Percentiles rank a stretch among this genome's conserved stretches.
Evolutionary conservation across 441 rosid genomes (phyloP).

Genomic region (Cnidoscolus chayamansa): DNA sequence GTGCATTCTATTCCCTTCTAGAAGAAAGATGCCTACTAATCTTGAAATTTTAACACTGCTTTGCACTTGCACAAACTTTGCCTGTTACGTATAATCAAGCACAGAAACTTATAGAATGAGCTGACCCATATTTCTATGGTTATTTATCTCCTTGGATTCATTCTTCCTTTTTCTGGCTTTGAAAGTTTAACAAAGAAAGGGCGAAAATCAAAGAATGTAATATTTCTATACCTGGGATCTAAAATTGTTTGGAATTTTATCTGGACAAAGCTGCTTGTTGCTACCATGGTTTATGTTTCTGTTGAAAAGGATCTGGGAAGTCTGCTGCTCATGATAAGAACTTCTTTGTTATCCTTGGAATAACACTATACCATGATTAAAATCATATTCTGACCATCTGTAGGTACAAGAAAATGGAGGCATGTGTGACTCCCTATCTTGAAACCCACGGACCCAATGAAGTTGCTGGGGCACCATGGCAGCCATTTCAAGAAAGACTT

Average conservation of each 20-base stretch:
- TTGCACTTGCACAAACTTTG: neutral
- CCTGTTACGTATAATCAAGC: neutral
- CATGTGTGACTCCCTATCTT: conserved; percentile 67
- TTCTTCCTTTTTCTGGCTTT: neutral
- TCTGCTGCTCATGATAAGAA: neutral
- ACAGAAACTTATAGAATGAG: neutral
- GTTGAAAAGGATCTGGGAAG: neutral
- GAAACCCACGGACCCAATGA: conserved; percentile 40
- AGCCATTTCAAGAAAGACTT: conserved; percentile 77
- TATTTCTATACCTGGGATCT: no score
- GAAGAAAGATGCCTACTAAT: neutral
- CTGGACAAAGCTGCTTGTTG: no score
- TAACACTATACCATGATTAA: neutral
- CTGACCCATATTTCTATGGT: neutral
- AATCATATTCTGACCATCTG: conserved; percentile 4
- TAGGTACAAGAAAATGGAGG: conserved; percentile 73
- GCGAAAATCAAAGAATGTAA: no score
- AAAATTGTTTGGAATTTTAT: no score
- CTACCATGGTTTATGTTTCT: neutral
- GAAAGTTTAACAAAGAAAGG: no score
- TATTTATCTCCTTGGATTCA: neutral
- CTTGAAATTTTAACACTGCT: neutral
- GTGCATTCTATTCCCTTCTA: neutral
- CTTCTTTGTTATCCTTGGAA: neutral
- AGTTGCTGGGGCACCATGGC: conserved; percentile 26